Base-by-base conservation (phyloP, 2,329 filamentous ascomycete species). In the Neofusicoccum ribis region DNA sequence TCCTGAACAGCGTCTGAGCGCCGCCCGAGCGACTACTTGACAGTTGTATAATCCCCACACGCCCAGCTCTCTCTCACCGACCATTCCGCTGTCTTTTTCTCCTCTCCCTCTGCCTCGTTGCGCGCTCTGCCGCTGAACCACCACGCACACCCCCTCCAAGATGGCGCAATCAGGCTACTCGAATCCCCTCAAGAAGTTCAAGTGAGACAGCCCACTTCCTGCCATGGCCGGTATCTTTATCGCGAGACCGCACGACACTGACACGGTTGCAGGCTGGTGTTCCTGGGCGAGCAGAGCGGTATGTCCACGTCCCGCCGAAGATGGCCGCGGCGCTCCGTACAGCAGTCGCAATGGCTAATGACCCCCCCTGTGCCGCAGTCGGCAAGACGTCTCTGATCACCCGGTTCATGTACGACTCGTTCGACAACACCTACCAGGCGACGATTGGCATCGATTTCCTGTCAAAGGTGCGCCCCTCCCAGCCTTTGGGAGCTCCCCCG, bases 131-230 rank as follows among this genome's bases (percentile, higher is more conserved):
- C 49, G 46, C 41, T 37, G 58, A 46, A 15, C n/a, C 41, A 41
- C 41, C n/a, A 62, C 37, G 5, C 44, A 34, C 51, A 69, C n/a
- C 17, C 65, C 67, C 56, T 49, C 76, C 80, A 87, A 77, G 78
- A 97, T 97, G 93, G 91, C 93, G 80, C 88, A 92, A 82, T 83
- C 88, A 73, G 82, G 81, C 66, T 99, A 98, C 86, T 97, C 96
- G 80, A 98, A 98, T 85, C 95, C 95, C 75, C 85, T 99, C 83
- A 99, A 99, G 91, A 99, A 99, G 82, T 99, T 98, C 90, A 99
- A 99, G 93, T 97, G 66, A 72, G 75, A 49, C 43, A 41, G 63
- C 63, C 34, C 31, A 23, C 37, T 14, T 34, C 63, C 43, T 58
- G 47, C 52, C 7, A 39, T 52, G 14, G 23, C 59, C 20, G 36